These are phyloP conservation scores for Suillus bovinus DNA, from an alignment of 768 basidiomycete species.

Conservation along the genomic window DNA sequence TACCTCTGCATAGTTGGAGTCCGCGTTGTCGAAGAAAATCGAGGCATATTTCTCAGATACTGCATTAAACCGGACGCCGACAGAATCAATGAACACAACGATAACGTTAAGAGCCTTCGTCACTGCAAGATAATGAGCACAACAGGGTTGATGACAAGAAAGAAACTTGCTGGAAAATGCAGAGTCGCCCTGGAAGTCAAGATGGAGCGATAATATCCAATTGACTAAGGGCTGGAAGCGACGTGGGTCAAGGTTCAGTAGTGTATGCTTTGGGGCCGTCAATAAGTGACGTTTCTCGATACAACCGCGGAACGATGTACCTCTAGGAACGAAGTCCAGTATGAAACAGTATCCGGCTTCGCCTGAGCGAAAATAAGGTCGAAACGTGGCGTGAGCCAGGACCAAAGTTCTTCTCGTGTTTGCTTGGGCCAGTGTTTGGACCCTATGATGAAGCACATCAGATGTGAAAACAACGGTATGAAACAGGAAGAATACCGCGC, in stretches of 20 bases:
- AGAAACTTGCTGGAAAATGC: constrained; percentile 74
- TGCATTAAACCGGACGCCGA: constrained; percentile 66
- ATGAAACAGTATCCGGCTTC: constrained; percentile 79
- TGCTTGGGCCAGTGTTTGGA: constrained; percentile 81
- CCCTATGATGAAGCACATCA: constrained; percentile 41
- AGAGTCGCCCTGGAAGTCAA: constrained; percentile 84
- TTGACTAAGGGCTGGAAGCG: constrained; percentile 70
- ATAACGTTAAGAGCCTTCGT: constrained; percentile 72
- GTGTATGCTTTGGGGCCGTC: constrained; percentile 39
- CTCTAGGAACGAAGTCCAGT: constrained; percentile 71
- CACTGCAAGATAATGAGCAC: constrained; percentile 46
- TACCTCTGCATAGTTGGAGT: constrained; percentile 87
- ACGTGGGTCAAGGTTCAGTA: constrained; percentile 78
- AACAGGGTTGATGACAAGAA: not conserved
- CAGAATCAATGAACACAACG: constrained; percentile 62
- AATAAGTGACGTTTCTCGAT: constrained; percentile 10
- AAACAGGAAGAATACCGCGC: constrained; percentile 50
- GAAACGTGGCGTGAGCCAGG: constrained; percentile 65
- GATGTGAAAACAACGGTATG: constrained; percentile 3
- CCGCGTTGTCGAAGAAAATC: constrained; percentile 71
- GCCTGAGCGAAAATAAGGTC: constrained; percentile 69
- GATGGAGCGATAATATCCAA: constrained; percentile 72
- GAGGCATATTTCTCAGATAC: constrained; percentile 68
- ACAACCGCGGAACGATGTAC: constrained; percentile 8
- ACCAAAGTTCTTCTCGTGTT: constrained; percentile 59